Base-by-base conservation (phyloP, 495 filamentous ascomycete genomes). In the Neurospora sublineolata region DNA sequence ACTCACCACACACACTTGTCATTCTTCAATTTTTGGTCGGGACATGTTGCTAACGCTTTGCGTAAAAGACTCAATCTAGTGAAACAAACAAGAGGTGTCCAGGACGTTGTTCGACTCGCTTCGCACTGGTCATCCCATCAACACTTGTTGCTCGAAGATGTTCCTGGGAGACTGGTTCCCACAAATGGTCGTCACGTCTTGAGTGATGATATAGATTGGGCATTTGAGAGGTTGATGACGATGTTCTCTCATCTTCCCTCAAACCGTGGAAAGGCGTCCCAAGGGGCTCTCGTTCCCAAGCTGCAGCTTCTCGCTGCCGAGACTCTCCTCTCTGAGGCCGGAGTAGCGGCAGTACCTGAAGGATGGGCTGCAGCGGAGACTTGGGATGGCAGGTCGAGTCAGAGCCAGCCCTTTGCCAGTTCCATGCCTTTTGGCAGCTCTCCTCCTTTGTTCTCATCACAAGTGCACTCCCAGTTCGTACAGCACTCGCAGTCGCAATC, bases 271-370 rank as follows among this genome's bases (percentile, higher is more conserved):
- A 72, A 16, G 16, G 16, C 20, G 70, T 76, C 8, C 27, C 52
- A 16, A 33, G 27, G 27, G 11, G 23, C 27, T 30, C 27, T 36
- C 27, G 10, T 33, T 64, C 52, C 52, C 3, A 64, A 33, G 27
- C 9, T 76, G 5, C 71, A 73, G 23, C 72, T 37, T 36, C 73
- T 79, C 37, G 77, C 76, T 1, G 73, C 75, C 16, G 74, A 78
- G 71, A 71, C 73, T 38, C 73, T 73, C 27, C 73, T 80, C 27
- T 72, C 74, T 36, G 75, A 71, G 60, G 71, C 77, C 36, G 75
- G 74, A 6, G 71, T 80, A 5, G 70, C 72, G 11, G 69, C 70
- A 8, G 39, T 73, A 27, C 74, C 73, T 12, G 40, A 39, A 30
- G 37, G 46, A 27, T 69, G 37, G 8, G 40, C 46, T 70, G 64